phyloP scores from a whole-genome alignment of 495 filamentous ascomycete genomes.

The Penicillium cinerascens region DNA sequence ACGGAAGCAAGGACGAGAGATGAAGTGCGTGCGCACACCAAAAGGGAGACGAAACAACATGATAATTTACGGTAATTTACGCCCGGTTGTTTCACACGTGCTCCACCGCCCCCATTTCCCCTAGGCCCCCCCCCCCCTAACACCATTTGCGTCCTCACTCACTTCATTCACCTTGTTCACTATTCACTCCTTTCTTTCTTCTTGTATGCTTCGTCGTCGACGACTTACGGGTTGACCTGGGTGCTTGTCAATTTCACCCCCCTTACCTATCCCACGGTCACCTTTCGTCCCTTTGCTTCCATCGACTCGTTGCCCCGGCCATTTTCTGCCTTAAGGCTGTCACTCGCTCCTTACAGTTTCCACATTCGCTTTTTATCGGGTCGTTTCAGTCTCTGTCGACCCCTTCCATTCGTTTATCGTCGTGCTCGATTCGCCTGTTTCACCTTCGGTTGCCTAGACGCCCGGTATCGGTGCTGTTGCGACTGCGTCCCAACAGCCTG shows the following conservation, averaged over 20 bases:
- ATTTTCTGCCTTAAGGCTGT: slow-evolving; percentile 24
- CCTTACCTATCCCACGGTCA: slow-evolving; percentile 41
- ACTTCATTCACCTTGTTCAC: slow-evolving; percentile 26
- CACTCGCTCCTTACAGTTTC: slow-evolving; percentile 43
- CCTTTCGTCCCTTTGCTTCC: slow-evolving; percentile 18
- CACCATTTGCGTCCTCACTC: slow-evolving; percentile 17
- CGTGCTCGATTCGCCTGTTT: slow-evolving; percentile 17
- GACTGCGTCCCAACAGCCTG: slow-evolving; percentile 18
- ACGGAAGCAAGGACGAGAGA: neutral
- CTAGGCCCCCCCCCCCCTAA: slow-evolving; percentile 13
- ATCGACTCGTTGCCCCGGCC: slow-evolving; percentile 15
- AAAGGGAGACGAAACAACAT: neutral
- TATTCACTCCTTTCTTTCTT: slow-evolving; percentile 23
- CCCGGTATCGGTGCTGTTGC: slow-evolving; percentile 13
- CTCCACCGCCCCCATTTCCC: slow-evolving; percentile 22
- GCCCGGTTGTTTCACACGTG: slow-evolving; percentile 18
- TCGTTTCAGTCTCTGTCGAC: slow-evolving; percentile 26
- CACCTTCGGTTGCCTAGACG: slow-evolving; percentile 29
- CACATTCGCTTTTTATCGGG: slow-evolving; percentile 30
- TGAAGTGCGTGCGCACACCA: neutral
- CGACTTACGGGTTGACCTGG: slow-evolving; percentile 30
- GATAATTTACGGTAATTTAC: slow-evolving; percentile 22
- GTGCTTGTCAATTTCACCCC: slow-evolving; percentile 29
- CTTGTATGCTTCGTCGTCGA: slow-evolving; percentile 31
- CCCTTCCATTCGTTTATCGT: slow-evolving; percentile 40